Percentiles rank a stretch among this genome's conserved stretches.
Evolutionary conservation across 805 yeast genomes (phyloP).

Genomic region (Peterozyma toletana): DNA sequence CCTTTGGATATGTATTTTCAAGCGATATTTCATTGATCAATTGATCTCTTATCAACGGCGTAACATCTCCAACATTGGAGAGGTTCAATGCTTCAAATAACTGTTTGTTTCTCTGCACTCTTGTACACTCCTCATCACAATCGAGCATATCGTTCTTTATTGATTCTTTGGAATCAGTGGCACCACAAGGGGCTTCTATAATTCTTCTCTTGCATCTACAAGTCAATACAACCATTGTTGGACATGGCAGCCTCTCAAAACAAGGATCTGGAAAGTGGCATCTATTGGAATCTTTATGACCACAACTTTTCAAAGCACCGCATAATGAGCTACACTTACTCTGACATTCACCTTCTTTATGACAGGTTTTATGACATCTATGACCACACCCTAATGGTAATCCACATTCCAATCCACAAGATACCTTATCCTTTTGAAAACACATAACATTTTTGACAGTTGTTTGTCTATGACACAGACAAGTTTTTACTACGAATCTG

Average conservation of each 20-base stretch:
- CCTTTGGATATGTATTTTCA: conserved; percentile 36
- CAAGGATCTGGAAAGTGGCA: conserved; percentile 62
- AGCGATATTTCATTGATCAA: conserved; percentile 15
- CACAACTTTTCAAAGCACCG: conserved; percentile 50
- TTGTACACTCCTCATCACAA: conserved; percentile 69
- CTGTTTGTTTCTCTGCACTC: conserved; percentile 49
- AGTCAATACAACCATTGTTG: conserved; percentile 35
- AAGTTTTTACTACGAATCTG: conserved; percentile 41
- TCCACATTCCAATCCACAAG: conserved; percentile 65
- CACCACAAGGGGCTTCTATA: conserved; percentile 49
- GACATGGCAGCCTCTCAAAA: conserved; percentile 44
- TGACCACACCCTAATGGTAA: conserved; percentile 43
- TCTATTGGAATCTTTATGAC: conserved; percentile 53
- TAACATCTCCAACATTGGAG: conserved; percentile 15
- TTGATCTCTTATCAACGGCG: conserved; percentile 10
- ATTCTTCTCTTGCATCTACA: conserved; percentile 63
- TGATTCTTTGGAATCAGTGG: conserved; percentile 27
- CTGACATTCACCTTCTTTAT: conserved; percentile 51
- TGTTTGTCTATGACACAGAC: conserved; percentile 51
- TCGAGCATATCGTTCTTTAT: conserved; percentile 31
- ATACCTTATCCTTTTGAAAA: conserved; percentile 58
- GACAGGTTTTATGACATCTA: conserved; percentile 48
- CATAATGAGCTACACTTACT: conserved; percentile 55
- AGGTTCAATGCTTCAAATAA: conserved; percentile 56
- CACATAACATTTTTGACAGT: conserved; percentile 60